Conservation (phyloP, 2,329 filamentous ascomycete species). For the Chaetomium sp. region DNA sequence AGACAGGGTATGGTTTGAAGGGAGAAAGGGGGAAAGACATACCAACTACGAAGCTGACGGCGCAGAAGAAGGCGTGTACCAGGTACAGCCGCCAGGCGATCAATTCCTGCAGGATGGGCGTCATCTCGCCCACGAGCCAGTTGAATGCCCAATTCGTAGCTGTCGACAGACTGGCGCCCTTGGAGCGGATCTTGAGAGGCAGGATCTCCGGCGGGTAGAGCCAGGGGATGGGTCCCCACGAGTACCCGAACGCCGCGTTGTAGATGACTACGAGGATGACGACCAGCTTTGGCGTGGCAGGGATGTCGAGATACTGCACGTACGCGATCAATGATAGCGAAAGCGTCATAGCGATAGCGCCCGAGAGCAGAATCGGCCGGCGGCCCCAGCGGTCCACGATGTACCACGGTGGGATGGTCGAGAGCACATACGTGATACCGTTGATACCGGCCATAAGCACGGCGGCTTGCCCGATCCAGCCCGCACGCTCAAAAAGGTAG, state of each 20-base stretch:
- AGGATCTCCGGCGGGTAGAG: constrained; percentile 98
- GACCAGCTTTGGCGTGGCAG: constrained; percentile 76
- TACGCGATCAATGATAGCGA: constrained; percentile 90
- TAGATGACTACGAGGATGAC: constrained; percentile 98
- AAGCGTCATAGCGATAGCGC: constrained; percentile 85
- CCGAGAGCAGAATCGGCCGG: constrained; percentile 83
- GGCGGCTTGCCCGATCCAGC: constrained; percentile 88
- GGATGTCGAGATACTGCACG: constrained; percentile 87
- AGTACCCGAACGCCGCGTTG: constrained; percentile 93
- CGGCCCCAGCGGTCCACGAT: constrained; percentile 91
- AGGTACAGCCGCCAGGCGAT: constrained; percentile 95
- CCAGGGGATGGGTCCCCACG: constrained; percentile 97
- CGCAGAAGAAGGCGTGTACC: constrained; percentile 95
- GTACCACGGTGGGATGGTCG: constrained; percentile 96
- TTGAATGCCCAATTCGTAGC: constrained; percentile 99
- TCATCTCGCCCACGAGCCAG: constrained; percentile 94
- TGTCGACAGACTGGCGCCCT: constrained; percentile 93
- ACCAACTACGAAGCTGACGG: constrained; percentile 94
- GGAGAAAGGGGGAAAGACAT: constrained; percentile 46
- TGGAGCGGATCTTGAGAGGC: constrained; percentile 92
- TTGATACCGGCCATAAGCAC: constrained; percentile 98
- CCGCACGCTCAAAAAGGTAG: constrained; percentile 92
- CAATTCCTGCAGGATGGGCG: constrained; percentile 85
- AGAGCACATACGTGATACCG: constrained; percentile 82
- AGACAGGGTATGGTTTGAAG: constrained; percentile 15